phyloP scores from a whole-genome alignment of 2,329 filamentous ascomycete genomes.

The Phyllosticta citribraziliensis region DNA sequence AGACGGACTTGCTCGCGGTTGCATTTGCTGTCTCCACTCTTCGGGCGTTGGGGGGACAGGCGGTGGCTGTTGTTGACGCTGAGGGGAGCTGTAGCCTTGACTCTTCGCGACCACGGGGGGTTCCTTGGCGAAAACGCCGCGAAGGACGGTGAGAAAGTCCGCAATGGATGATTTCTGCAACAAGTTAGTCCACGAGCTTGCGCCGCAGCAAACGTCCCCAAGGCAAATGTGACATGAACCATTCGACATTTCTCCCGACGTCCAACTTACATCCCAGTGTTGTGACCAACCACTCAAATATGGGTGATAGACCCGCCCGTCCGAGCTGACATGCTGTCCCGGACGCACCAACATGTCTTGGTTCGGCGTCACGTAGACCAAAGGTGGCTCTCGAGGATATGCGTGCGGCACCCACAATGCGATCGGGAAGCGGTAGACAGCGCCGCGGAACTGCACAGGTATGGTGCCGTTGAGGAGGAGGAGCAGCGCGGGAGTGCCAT shows the following conservation, averaged over 20 bases:
- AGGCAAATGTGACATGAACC: too few species aligned
- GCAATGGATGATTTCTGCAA: constrained; percentile 66
- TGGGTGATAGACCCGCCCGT: constrained; percentile 90
- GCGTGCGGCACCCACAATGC: constrained; percentile 87
- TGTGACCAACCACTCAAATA: constrained; percentile 85
- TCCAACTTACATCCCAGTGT: constrained; percentile 72
- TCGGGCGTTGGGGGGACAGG: constrained; percentile 64
- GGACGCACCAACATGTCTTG: constrained; percentile 82
- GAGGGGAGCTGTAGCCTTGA: constrained; percentile 20
- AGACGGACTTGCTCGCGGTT: constrained; percentile 22
- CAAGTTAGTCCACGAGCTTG: background rate
- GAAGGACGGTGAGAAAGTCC: constrained; percentile 72
- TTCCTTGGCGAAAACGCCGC: constrained; percentile 87
- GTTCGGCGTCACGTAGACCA: constrained; percentile 81
- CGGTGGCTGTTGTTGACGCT: constrained; percentile 35
- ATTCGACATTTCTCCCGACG: too few species aligned
- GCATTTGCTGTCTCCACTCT: constrained; percentile 34
- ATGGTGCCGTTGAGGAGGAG: constrained; percentile 79
- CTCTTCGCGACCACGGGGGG: constrained; percentile 74
- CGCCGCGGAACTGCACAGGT: constrained; percentile 83
- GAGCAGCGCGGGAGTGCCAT: constrained; percentile 76
- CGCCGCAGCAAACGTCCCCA: background rate
- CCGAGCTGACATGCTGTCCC: constrained; percentile 88
- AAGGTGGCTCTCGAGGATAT: constrained; percentile 76
- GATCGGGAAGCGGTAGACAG: constrained; percentile 81